These are phyloP conservation scores for Lipomyces orientalis DNA, from an alignment of 805 yeast genomes.

Conservation along the genomic window DNA sequence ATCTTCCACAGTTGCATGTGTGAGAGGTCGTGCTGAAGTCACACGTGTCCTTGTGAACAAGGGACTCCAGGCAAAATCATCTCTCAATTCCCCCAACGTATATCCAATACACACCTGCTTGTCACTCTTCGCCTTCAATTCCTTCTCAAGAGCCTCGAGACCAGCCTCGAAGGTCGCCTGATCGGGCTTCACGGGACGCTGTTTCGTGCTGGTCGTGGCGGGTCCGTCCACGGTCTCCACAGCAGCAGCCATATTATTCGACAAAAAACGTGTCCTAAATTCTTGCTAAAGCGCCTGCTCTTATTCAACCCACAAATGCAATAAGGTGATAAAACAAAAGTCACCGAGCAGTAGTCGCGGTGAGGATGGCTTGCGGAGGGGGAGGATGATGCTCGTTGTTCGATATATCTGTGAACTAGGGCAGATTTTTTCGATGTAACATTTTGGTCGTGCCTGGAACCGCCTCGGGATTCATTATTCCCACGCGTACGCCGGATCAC, in stretches of 20 bases:
- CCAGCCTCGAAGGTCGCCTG: slow-evolving; percentile 36
- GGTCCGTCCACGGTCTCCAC: not conserved
- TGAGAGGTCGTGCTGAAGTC: not conserved
- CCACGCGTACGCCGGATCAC: not conserved
- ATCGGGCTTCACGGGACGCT: slow-evolving; percentile 35
- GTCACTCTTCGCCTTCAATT: slow-evolving; percentile 36
- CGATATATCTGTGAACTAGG: not conserved
- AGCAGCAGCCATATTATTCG: slow-evolving; percentile 1
- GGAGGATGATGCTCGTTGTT: not conserved
- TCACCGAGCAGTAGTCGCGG: not conserved
- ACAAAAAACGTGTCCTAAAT: not conserved
- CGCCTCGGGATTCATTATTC: not conserved
- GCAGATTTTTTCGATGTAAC: not conserved
- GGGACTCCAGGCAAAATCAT: not conserved
- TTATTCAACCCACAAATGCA: not conserved
- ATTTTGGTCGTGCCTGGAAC: not conserved
- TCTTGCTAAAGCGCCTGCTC: slow-evolving; percentile 2
- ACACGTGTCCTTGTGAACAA: slow-evolving; percentile 1
- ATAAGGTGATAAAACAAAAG: not conserved
- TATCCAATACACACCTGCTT: slow-evolving; percentile 28
- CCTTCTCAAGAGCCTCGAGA: slow-evolving; percentile 36
- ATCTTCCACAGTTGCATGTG: not conserved
- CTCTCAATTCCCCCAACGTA: not conserved
- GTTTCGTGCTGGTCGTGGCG: slow-evolving; percentile 15
- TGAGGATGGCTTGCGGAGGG: not conserved